Conservation (phyloP, 345 rosid genomes). For the Citrus sp. region DNA sequence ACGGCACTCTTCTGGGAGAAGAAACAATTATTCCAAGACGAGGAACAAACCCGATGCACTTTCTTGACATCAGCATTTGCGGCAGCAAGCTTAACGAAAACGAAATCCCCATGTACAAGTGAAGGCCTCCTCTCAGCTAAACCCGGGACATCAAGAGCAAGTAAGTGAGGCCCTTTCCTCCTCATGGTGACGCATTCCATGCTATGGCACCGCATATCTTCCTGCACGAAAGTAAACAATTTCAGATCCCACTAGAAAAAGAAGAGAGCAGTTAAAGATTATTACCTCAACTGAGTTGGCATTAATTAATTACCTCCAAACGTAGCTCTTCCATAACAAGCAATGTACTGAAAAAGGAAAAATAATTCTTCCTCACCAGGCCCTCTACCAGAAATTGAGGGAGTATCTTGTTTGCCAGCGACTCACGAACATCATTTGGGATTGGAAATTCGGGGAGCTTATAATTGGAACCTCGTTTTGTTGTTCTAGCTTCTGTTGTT, state of each 20-base stretch:
- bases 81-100: slow-evolving; percentile 33
- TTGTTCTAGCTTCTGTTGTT: background rate
- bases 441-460: slow-evolving; percentile 42
- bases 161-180: slow-evolving; percentile 32
- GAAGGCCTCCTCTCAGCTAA: slow-evolving; percentile 68
- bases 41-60: slow-evolving; percentile 31
- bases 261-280: background rate
- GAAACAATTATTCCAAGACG: background rate
- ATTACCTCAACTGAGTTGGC: background rate
- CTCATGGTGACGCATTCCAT: slow-evolving; percentile 47
- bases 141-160: slow-evolving; percentile 53
- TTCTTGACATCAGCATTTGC: background rate
- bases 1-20: background rate
- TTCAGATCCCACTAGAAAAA: background rate
- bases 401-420: slow-evolving; percentile 29
- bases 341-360: slow-evolving; percentile 43
- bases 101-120: slow-evolving; percentile 49
- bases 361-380: slow-evolving; percentile 32
- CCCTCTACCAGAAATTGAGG: slow-evolving; percentile 35
- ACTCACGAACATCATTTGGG: slow-evolving; percentile 39
- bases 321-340: slow-evolving; percentile 52
- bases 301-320: slow-evolving; percentile 41
- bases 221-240: slow-evolving; percentile 27
- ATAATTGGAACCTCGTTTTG: background rate
- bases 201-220: slow-evolving; percentile 44